phyloP scores from a whole-genome alignment of 257 asterid species.

The Primulina eburnea region DNA sequence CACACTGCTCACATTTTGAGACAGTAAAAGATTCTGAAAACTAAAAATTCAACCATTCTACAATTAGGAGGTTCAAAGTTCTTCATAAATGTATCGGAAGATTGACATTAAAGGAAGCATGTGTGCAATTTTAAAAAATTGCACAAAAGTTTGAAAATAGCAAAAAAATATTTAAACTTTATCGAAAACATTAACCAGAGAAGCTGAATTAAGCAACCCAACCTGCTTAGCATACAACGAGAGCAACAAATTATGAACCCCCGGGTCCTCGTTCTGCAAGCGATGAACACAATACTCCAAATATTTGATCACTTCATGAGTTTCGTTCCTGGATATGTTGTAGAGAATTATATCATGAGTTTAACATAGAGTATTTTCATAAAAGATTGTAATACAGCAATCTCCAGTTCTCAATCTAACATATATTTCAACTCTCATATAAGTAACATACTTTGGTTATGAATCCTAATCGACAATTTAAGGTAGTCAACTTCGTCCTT shows the following conservation, averaged over 20 bases:
- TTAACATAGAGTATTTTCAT: conserved; percentile 15
- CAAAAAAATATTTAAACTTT: conserved; percentile 14
- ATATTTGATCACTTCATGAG: conserved; percentile 94
- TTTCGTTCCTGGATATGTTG: conserved; percentile 76
- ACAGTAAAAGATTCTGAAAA: not conserved
- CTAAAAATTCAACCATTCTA: not conserved
- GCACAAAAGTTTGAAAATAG: conserved; percentile 13
- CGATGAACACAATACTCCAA: conserved; percentile 89
- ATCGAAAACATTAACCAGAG: conserved; percentile 20
- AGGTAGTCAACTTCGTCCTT: conserved; percentile 1
- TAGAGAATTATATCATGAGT: conserved; percentile 5
- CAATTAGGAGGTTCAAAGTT: not conserved
- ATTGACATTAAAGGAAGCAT: not conserved
- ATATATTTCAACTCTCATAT: conserved; percentile 13
- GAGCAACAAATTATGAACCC: conserved; percentile 87
- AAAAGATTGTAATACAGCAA: conserved; percentile 14
- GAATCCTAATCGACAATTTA: conserved; percentile 15
- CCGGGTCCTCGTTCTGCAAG: conserved; percentile 96
- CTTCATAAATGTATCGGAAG: not conserved
- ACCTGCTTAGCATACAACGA: conserved; percentile 93
- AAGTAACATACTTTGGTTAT: conserved; percentile 9
- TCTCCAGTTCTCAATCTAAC: conserved; percentile 9
- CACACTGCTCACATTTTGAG: not conserved
- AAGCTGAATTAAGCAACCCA: conserved; percentile 26
- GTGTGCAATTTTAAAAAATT: not conserved